These are phyloP conservation scores for Halophytophthora batemanensis DNA, from an alignment of 352 stramenopile species.

Conservation along the genomic window DNA sequence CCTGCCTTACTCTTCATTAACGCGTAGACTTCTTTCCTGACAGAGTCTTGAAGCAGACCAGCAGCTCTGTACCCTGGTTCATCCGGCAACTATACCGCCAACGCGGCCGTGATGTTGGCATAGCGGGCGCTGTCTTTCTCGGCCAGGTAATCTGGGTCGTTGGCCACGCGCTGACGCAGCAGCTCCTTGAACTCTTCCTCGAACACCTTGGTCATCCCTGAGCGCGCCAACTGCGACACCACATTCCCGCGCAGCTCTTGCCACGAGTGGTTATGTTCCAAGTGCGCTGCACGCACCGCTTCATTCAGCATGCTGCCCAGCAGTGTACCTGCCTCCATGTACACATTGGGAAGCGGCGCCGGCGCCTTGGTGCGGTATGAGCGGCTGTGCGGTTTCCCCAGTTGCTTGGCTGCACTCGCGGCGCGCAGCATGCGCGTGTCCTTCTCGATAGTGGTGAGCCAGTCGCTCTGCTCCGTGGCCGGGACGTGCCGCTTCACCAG, in stretches of 20 bases:
- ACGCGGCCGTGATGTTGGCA: slow-evolving; percentile 46
- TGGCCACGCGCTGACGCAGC: slow-evolving; percentile 45
- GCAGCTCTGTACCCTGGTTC: too few relatives aligned
- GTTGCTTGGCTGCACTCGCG: slow-evolving; percentile 22
- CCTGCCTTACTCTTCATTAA: too few relatives aligned
- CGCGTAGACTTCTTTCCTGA: too few relatives aligned
- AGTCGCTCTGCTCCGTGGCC: slow-evolving; percentile 48
- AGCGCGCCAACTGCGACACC: slow-evolving; percentile 46
- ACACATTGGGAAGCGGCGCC: slow-evolving; percentile 54
- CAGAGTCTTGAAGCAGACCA: too few relatives aligned
- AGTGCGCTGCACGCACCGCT: slow-evolving; percentile 51
- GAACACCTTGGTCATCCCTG: slow-evolving; percentile 46
- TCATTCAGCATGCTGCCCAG: slow-evolving; percentile 62
- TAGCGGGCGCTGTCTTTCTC: slow-evolving; percentile 48
- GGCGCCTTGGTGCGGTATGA: slow-evolving; percentile 49
- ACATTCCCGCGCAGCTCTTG: slow-evolving; percentile 47
- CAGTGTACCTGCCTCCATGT: slow-evolving; percentile 60
- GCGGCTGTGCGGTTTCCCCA: slow-evolving; percentile 48
- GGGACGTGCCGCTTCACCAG: slow-evolving; percentile 62
- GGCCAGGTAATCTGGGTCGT: slow-evolving; percentile 50
- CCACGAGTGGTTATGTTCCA: slow-evolving; percentile 59
- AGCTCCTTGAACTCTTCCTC: slow-evolving; percentile 61
- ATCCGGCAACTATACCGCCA: slow-evolving; percentile 31
- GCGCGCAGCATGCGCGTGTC: slow-evolving; percentile 47
- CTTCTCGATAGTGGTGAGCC: slow-evolving; percentile 60